Conservation (phyloP, 192 early-diverging fungal genomes). For the Linderina pennispora region DNA sequence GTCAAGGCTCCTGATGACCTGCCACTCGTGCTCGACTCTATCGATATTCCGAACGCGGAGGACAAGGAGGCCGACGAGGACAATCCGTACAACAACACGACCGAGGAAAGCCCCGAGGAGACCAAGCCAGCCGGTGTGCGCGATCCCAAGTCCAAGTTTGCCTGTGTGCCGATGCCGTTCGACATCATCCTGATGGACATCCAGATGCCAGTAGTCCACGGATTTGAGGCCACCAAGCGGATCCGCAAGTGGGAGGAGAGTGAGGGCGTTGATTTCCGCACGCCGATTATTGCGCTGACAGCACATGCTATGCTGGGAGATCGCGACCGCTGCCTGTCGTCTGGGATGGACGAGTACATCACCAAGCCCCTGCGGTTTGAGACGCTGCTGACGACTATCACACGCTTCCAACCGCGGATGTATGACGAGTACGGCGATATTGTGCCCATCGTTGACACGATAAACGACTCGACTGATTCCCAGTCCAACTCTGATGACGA, state of each 20-base stretch:
- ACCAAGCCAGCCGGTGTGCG: conserved; percentile 41
- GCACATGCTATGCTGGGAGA: conserved; percentile 91
- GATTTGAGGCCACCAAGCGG: conserved; percentile 77
- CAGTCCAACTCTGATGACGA: neutral
- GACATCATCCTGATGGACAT: conserved; percentile 81
- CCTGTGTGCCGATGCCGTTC: conserved; percentile 45
- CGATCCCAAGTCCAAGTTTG: conserved; percentile 50
- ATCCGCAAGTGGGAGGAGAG: conserved; percentile 67
- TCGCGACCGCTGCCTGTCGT: conserved; percentile 74
- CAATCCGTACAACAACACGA: conserved; percentile 2
- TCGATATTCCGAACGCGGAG: conserved; percentile 10
- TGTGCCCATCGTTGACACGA: conserved; percentile 27
- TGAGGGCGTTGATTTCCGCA: conserved; percentile 50
- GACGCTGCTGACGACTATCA: conserved; percentile 33
- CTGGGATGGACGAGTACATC: conserved; percentile 80
- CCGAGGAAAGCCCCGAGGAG: conserved; percentile 12
- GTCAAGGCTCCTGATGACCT: conserved; percentile 31
- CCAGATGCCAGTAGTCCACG: conserved; percentile 88
- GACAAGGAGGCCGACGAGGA: conserved; percentile 5
- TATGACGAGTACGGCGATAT: conserved; percentile 36
- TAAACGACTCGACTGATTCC: neutral
- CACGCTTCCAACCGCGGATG: conserved; percentile 45
- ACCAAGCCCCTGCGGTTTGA: conserved; percentile 57
- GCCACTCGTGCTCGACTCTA: conserved; percentile 25
- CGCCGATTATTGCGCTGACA: conserved; percentile 79